Conservation (phyloP, 768 basidiomycete genomes). For the Lactarius quietus region DNA sequence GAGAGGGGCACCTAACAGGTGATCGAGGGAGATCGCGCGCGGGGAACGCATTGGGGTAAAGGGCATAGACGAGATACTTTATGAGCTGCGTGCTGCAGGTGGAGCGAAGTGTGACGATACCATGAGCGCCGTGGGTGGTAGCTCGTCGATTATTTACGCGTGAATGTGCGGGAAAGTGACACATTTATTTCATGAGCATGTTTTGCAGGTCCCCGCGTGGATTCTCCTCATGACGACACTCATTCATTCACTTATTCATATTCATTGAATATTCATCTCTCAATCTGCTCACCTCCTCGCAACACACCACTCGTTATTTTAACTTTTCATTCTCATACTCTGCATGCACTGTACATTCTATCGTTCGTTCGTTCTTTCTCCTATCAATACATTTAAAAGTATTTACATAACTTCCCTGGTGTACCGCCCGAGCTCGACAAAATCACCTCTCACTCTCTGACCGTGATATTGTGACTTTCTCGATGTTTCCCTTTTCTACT, state of each 20-base stretch:
- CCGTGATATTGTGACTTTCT: too few relatives aligned
- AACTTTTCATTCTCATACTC: constrained; percentile 12
- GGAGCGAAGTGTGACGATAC: constrained; percentile 2
- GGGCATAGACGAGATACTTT: constrained; percentile 26
- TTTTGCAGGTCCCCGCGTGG: neutral
- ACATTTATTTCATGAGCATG: constrained; percentile 11
- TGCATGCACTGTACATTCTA: constrained; percentile 24
- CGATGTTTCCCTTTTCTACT: too few relatives aligned
- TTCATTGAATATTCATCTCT: too few relatives aligned
- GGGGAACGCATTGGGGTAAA: constrained; percentile 21
- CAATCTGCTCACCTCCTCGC: constrained; percentile 11
- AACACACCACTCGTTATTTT: constrained; percentile 7
- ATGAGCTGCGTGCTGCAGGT: constrained; percentile 22
- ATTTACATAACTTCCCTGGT: constrained; percentile 12
- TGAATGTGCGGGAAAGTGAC: constrained; percentile 13
- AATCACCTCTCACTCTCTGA: neutral
- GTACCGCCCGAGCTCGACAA: neutral
- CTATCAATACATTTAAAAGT: constrained; percentile 16
- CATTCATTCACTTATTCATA: constrained; percentile 3
- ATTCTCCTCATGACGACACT: constrained; percentile 12
- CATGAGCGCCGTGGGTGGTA: constrained; percentile 6
- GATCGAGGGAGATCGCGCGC: constrained; percentile 21
- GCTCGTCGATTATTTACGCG: constrained; percentile 6
- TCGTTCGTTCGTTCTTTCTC: constrained; percentile 14
- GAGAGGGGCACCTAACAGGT: constrained; percentile 25